Evolutionary conservation across 495 filamentous ascomycete genomes (phyloP).

Genomic region (Jackrogersella minutella): DNA sequence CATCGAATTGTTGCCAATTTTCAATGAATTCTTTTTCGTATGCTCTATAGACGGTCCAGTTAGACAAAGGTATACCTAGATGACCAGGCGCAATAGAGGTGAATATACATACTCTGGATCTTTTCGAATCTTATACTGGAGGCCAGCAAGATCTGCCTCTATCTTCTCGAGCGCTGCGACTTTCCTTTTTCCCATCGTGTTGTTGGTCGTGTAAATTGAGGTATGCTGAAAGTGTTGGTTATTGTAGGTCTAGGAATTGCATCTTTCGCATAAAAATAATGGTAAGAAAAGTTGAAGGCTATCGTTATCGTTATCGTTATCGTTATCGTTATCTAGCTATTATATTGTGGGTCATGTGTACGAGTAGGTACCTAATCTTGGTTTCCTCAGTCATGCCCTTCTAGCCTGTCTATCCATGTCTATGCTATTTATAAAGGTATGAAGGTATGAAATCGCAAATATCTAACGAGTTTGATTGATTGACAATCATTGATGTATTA

Average conservation of each 20-base stretch:
- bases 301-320: slow-evolving; percentile 34
- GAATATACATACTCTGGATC: slow-evolving; percentile 36
- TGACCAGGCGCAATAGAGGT: slow-evolving; percentile 20
- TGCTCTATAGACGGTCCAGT: slow-evolving; percentile 33
- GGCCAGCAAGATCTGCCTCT: slow-evolving; percentile 74
- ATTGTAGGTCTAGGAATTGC: not conserved
- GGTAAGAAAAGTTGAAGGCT: slow-evolving; percentile 8
- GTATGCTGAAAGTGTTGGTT: slow-evolving; percentile 27
- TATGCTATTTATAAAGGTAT: too few species aligned
- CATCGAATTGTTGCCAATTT: slow-evolving; percentile 90
- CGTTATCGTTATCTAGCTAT: slow-evolving; percentile 42
- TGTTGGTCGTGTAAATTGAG: not conserved
- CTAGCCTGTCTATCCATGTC: too few species aligned
- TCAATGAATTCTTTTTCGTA: slow-evolving; percentile 44
- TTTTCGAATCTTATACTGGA: slow-evolving; percentile 39
- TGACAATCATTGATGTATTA: too few species aligned
- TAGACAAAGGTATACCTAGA: slow-evolving; percentile 41
- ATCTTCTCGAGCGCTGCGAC: slow-evolving; percentile 92
- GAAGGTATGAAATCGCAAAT: too few species aligned
- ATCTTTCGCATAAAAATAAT: not conserved
- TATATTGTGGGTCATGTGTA: too few species aligned
- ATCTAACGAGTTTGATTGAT: too few species aligned
- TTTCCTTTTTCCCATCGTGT: slow-evolving; percentile 79
- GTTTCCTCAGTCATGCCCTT: too few species aligned
- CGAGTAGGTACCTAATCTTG: too few species aligned